Evolutionary conservation across 129 eudicot genomes (phyloP).

Genomic region (Pittosporum tobira): DNA sequence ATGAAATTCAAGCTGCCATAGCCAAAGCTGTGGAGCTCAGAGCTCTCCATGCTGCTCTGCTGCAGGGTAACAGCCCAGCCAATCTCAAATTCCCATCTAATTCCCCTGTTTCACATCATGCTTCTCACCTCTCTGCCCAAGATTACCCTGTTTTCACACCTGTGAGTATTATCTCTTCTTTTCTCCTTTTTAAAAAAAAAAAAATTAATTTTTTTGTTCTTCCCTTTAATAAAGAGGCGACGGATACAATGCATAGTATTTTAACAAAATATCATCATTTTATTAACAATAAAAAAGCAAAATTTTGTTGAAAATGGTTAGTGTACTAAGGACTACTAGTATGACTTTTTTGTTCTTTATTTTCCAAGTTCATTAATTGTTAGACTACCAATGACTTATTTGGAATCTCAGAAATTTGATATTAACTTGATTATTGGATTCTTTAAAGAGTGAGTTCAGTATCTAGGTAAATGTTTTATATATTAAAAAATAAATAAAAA

Average conservation of each 20-base stretch:
- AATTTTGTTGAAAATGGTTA: too few relatives aligned
- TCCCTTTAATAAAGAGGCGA: too few relatives aligned
- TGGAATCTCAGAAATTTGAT: background rate
- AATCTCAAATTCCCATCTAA: conserved; percentile 33
- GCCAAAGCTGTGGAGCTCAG: conserved; percentile 93
- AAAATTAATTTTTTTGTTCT: too few relatives aligned
- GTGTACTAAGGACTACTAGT: too few relatives aligned
- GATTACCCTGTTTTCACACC: conserved; percentile 97
- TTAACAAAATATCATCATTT: background rate
- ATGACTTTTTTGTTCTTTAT: background rate
- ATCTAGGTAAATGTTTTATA: too few relatives aligned
- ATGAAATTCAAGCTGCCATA: conserved; percentile 74
- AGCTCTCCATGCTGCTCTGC: conserved; percentile 79
- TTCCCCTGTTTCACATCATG: conserved; percentile 51
- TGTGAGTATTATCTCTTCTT: conserved; percentile 36
- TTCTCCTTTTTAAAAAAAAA: too few relatives aligned
- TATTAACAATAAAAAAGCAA: too few relatives aligned
- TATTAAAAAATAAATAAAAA: too few relatives aligned
- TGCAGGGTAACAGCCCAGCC: conserved; percentile 52
- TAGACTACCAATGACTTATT: background rate
- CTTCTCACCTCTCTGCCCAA: conserved; percentile 61
- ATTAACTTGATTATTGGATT: background rate
- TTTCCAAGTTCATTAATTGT: background rate
- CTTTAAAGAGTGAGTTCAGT: background rate
- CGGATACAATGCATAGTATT: too few relatives aligned